Evolutionary conservation across 148 eudicot genomes (phyloP).

Genomic region (Dianthus caryophyllus): DNA sequence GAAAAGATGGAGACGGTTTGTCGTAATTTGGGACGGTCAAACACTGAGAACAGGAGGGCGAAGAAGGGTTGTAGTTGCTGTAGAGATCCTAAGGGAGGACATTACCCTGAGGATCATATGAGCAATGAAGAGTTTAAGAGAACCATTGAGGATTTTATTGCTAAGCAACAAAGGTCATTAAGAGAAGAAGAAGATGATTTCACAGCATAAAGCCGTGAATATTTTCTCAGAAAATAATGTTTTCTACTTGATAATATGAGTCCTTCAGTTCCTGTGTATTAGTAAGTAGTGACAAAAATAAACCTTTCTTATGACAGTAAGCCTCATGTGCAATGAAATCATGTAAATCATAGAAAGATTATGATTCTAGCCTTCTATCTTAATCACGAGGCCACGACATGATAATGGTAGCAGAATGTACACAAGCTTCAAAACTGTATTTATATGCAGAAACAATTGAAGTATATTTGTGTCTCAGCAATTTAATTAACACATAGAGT

Average conservation of each 20-base stretch:
- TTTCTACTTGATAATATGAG: conserved; percentile 15
- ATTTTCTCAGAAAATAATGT: not conserved
- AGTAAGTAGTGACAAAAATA: conserved; percentile 8
- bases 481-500: no score
- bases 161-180: conserved; percentile 70
- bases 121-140: conserved; percentile 58
- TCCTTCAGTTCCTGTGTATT: conserved; percentile 15
- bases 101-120: conserved; percentile 56
- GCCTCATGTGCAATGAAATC: no score
- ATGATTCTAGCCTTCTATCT: no score
- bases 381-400: no score
- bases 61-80: conserved; percentile 18
- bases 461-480: no score
- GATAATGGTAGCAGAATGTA: no score
- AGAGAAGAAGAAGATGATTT: conserved; percentile 56
- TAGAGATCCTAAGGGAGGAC: conserved; percentile 12
- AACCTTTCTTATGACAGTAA: not conserved
- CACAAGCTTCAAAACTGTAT: no score
- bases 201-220: not conserved
- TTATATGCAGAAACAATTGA: no score
- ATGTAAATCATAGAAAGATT: no score
- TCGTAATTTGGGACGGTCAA: conserved; percentile 37
- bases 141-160: conserved; percentile 72
- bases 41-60: conserved; percentile 35
- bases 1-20: not conserved